phyloP scores from a whole-genome alignment of 352 stramenopile species.

The Elongisporangium anandrum region DNA sequence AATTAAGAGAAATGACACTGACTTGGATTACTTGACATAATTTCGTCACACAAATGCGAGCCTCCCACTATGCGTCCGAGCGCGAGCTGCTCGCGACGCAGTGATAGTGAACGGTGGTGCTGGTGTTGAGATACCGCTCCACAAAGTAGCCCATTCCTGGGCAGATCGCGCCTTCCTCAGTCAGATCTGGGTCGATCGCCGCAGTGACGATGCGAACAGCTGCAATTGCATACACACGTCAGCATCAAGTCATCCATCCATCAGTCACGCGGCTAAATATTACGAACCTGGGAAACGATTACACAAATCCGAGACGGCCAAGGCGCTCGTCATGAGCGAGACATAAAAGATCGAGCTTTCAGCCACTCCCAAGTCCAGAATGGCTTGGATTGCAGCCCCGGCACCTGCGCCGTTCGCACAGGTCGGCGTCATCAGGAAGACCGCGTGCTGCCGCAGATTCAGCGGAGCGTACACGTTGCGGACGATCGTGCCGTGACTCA shows the following conservation, averaged over 20 bases:
- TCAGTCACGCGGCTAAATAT: neutral
- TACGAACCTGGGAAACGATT: slow-evolving; percentile 12
- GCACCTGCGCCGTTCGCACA: slow-evolving; percentile 12
- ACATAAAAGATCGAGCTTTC: slow-evolving; percentile 26
- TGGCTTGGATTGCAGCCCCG: slow-evolving; percentile 23
- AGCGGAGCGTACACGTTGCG: slow-evolving; percentile 17
- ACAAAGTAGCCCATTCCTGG: slow-evolving; percentile 31
- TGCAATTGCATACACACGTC: neutral
- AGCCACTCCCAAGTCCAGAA: slow-evolving; percentile 23
- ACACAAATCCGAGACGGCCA: slow-evolving; percentile 19
- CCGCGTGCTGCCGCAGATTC: slow-evolving; percentile 14
- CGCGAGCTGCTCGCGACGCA: neutral
- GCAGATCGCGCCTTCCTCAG: slow-evolving; percentile 8
- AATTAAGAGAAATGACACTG: too few relatives aligned
- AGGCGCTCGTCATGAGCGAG: slow-evolving; percentile 22
- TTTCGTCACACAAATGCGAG: neutral
- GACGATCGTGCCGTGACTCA: neutral
- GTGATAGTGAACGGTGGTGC: slow-evolving; percentile 8
- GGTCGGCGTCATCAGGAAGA: slow-evolving; percentile 28
- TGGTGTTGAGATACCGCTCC: slow-evolving; percentile 34
- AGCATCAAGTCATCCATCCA: neutral
- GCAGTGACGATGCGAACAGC: slow-evolving; percentile 16
- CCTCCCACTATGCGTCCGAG: neutral
- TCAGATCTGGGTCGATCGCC: slow-evolving; percentile 27
- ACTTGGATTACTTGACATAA: neutral